Percentiles rank a stretch among this genome's conserved stretches.
Evolutionary conservation across 2,329 filamentous ascomycete genomes (phyloP).

Genomic region (Cladosporium sp.): DNA sequence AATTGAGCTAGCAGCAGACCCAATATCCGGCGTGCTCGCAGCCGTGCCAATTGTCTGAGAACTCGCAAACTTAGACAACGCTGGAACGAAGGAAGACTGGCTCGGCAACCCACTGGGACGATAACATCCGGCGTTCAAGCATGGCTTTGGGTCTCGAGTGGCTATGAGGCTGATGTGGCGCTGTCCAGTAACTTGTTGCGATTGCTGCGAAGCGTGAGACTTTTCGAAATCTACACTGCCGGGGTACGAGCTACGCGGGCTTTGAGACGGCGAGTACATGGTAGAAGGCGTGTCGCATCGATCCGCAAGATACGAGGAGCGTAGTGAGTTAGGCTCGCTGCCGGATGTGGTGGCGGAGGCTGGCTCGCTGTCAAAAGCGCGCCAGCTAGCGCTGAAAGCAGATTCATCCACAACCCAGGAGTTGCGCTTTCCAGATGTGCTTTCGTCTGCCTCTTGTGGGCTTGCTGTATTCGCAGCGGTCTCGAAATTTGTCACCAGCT

Average conservation of each 20-base stretch:
- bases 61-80: background rate
- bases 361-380: background rate
- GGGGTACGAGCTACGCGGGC: background rate
- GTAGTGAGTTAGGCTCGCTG: background rate
- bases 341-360: slow-evolving; percentile 10
- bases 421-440: slow-evolving; percentile 4
- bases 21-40: background rate
- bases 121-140: slow-evolving; percentile 21
- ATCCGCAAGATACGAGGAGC: background rate
- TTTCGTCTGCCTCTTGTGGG: slow-evolving; percentile 6
- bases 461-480: slow-evolving; percentile 13
- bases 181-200: background rate
- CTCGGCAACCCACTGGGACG: slow-evolving; percentile 12
- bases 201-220: background rate
- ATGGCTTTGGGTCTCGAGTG: background rate
- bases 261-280: slow-evolving; percentile 1
- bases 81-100: background rate
- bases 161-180: slow-evolving; percentile 12
- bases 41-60: background rate
- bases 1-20: background rate
- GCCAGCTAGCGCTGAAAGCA: background rate
- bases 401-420: slow-evolving; percentile 5
- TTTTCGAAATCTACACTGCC: background rate
- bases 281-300: slow-evolving; percentile 1
- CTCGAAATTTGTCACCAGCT: background rate